These are phyloP conservation scores for Colletotrichum melonis DNA, from an alignment of 2,329 filamentous ascomycete genomes.

Conservation along the genomic window DNA sequence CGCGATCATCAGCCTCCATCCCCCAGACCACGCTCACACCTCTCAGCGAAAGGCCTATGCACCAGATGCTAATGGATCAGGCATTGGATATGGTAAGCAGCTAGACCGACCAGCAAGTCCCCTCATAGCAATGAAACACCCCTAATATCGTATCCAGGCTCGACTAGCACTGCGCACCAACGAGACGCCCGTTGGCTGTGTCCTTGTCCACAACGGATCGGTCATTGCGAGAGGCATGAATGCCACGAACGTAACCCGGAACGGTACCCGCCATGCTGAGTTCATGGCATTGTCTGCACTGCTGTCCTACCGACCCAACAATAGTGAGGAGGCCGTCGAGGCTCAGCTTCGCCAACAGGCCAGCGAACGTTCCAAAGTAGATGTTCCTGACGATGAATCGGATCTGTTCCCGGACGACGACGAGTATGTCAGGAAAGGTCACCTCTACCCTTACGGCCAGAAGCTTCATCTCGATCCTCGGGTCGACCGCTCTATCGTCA, in stretches of 20 bases:
- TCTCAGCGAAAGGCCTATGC: slow-evolving; percentile 51
- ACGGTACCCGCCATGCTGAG: slow-evolving; percentile 95
- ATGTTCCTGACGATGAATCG: slow-evolving; percentile 34
- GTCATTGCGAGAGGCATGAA: slow-evolving; percentile 96
- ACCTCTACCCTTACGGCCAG: slow-evolving; percentile 71
- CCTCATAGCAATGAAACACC: not conserved
- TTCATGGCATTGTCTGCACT: slow-evolving; percentile 83
- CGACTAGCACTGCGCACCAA: slow-evolving; percentile 85
- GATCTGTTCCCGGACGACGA: slow-evolving; percentile 52
- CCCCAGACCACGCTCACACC: not conserved
- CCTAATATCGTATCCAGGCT: slow-evolving; percentile 66
- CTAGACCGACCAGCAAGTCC: not conserved
- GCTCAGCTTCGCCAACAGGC: slow-evolving; percentile 21
- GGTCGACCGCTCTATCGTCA: slow-evolving; percentile 76
- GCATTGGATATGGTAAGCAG: slow-evolving; percentile 83
- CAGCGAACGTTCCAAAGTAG: slow-evolving; percentile 37
- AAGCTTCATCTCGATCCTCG: slow-evolving; percentile 65
- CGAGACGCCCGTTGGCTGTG: slow-evolving; percentile 96
- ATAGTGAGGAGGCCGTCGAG: slow-evolving; percentile 10
- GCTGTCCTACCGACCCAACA: slow-evolving; percentile 53
- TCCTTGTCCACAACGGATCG: slow-evolving; percentile 83
- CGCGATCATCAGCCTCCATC: slow-evolving; percentile 15
- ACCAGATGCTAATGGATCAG: slow-evolving; percentile 80
- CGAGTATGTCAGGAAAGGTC: slow-evolving; percentile 64
- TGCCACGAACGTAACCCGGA: slow-evolving; percentile 89